phyloP scores from a whole-genome alignment of 75 land plant genomes.

The Cupressus sempervirens region DNA sequence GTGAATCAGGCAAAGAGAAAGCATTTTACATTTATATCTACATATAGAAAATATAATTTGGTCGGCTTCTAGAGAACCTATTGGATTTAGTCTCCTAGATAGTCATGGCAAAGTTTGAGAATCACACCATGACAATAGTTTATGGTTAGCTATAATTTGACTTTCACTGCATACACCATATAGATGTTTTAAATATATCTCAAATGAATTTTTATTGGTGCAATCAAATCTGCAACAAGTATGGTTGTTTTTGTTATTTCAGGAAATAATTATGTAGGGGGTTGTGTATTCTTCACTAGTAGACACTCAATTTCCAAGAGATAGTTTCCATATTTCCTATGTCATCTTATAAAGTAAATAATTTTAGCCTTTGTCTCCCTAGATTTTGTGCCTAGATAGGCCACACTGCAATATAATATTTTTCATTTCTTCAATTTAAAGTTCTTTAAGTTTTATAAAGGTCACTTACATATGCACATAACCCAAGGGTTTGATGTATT shows the following conservation, averaged over 20 bases:
- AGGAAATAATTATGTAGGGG: neutral
- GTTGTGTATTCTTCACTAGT: neutral
- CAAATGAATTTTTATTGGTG: neutral
- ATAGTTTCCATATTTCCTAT: neutral
- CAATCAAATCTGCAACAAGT: neutral
- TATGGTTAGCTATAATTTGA: neutral
- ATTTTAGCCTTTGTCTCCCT: neutral
- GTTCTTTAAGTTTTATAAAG: neutral
- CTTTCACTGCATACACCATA: neutral
- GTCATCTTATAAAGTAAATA: neutral
- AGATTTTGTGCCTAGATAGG: neutral
- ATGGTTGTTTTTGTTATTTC: neutral
- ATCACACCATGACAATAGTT: neutral
- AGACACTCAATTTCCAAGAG: neutral
- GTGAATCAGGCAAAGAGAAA: neutral
- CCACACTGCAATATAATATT: neutral
- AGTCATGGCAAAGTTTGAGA: neutral
- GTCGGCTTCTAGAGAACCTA: neutral
- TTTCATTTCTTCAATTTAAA: neutral
- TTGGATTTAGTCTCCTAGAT: neutral
- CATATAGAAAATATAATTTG: neutral
- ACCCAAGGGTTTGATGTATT: constrained; percentile 67
- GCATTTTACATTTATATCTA: neutral
- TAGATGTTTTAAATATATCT: neutral
- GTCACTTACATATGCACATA: constrained; percentile 22